Evolutionary conservation across 352 stramenopile species (phyloP).

Genomic region (Globisporangium paroecandrum): DNA sequence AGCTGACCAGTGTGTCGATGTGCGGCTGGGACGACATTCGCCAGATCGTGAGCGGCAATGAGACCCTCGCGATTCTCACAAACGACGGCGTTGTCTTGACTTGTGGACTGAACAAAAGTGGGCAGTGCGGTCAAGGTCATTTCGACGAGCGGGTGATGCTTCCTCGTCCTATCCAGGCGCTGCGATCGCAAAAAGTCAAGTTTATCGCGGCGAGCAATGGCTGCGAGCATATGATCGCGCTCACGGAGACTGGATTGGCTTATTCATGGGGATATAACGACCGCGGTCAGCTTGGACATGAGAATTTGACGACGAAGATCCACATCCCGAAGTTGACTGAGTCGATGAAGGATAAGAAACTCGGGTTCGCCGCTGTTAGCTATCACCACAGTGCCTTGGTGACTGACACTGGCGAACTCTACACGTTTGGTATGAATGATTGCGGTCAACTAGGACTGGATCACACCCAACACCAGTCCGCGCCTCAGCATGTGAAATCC

Average conservation of each 20-base stretch:
- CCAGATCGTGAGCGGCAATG: slow-evolving; percentile 81
- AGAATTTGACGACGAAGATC: slow-evolving; percentile 83
- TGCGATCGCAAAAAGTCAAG: slow-evolving; percentile 76
- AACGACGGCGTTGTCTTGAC: slow-evolving; percentile 79
- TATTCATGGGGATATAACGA: slow-evolving; percentile 90
- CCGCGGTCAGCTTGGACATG: slow-evolving; percentile 79
- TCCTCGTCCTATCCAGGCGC: slow-evolving; percentile 66
- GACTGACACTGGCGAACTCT: slow-evolving; percentile 70
- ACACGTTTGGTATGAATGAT: slow-evolving; percentile 89
- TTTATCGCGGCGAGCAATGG: slow-evolving; percentile 85
- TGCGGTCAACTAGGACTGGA: slow-evolving; percentile 83
- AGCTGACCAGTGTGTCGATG: slow-evolving; percentile 71
- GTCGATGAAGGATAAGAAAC: slow-evolving; percentile 78
- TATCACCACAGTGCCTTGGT: slow-evolving; percentile 85
- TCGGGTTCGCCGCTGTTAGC: slow-evolving; percentile 75
- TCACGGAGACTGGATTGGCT: slow-evolving; percentile 74
- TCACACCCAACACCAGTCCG: slow-evolving; percentile 72
- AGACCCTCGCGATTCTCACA: slow-evolving; percentile 78
- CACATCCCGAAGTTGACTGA: slow-evolving; percentile 83
- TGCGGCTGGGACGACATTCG: slow-evolving; percentile 83
- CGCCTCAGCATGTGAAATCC: slow-evolving; percentile 69
- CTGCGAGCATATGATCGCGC: slow-evolving; percentile 84
- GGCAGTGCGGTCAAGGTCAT: slow-evolving; percentile 83
- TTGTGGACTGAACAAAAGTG: slow-evolving; percentile 86
- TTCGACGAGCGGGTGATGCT: slow-evolving; percentile 88